Percentiles rank a stretch among this genome's conserved stretches.
Conservation (phyloP, 768 basidiomycete species). For the Clitopilus hobsonii region DNA sequence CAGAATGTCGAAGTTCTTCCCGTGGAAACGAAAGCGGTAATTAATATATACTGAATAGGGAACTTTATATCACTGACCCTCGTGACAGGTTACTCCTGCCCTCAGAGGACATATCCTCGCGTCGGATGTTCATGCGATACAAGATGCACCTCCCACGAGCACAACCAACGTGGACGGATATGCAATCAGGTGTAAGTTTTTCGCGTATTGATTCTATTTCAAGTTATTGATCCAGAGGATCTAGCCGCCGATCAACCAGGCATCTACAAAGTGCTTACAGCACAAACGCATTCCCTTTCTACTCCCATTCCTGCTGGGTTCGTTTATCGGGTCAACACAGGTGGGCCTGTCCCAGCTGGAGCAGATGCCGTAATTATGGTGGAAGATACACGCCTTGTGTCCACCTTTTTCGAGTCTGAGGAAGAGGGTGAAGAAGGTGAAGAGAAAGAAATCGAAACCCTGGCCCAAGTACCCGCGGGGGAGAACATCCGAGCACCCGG, state of each 20-base stretch:
- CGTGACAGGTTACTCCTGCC: constrained; percentile 48
- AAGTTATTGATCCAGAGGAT: not conserved
- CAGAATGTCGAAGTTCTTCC: constrained; percentile 40
- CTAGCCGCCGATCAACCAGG: constrained; percentile 64
- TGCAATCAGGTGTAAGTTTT: constrained; percentile 62
- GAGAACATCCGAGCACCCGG: constrained; percentile 76
- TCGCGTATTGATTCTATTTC: not conserved
- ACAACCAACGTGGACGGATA: constrained; percentile 92
- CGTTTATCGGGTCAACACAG: constrained; percentile 83
- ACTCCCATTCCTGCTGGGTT: constrained; percentile 42
- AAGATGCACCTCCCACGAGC: constrained; percentile 54
- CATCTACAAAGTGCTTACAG: constrained; percentile 62
- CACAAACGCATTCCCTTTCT: constrained; percentile 42
- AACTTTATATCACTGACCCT: not conserved
- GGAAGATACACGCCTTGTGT: constrained; percentile 80
- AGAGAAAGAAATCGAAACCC: constrained; percentile 66
- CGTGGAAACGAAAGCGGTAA: constrained; percentile 36
- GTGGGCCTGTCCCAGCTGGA: constrained; percentile 72
- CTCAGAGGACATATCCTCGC: constrained; percentile 73
- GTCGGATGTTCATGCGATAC: constrained; percentile 64
- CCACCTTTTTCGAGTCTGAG: constrained; percentile 36
- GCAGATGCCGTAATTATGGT: constrained; percentile 88
- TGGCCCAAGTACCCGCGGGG: constrained; percentile 52
- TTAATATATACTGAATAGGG: constrained; percentile 8
- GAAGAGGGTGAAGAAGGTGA: constrained; percentile 42